Evolutionary conservation across 1,284 basidiomycete genomes (phyloP).

Genomic region (Tilletia setariae): DNA sequence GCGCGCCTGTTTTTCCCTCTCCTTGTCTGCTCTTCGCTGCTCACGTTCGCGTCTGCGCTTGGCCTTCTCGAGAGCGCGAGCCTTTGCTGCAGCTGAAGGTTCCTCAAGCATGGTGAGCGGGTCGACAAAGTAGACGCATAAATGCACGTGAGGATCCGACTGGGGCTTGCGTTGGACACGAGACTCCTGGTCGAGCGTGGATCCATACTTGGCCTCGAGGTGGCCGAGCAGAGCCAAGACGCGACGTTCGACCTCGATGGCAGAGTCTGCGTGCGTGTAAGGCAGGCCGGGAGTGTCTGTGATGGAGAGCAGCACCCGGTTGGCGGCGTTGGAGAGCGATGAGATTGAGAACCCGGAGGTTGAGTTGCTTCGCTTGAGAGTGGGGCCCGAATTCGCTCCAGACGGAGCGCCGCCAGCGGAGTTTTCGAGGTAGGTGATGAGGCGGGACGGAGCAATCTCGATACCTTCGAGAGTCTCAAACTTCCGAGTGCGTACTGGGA

Average conservation of each 20-base stretch:
- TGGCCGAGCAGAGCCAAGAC: constrained; percentile 5
- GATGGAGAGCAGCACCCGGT: constrained; percentile 13
- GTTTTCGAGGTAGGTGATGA: constrained; percentile 11
- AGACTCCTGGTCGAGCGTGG: constrained; percentile 14
- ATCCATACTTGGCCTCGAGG: constrained; percentile 9
- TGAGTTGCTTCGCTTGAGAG: not conserved
- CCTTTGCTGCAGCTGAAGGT: constrained; percentile 4
- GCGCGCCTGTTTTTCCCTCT: not conserved
- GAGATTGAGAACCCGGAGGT: constrained; percentile 8
- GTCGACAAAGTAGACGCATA: constrained; percentile 16
- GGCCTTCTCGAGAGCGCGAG: not conserved
- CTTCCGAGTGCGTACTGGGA: constrained; percentile 2
- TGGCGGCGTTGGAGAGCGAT: constrained; percentile 13
- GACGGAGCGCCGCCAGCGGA: not conserved
- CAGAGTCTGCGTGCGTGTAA: constrained; percentile 1
- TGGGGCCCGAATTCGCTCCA: not conserved
- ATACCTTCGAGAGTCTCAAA: constrained; percentile 14
- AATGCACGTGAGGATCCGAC: constrained; percentile 13
- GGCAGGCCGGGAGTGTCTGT: constrained; percentile 17
- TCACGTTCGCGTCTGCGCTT: constrained; percentile 6
- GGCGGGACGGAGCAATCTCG: constrained; percentile 11
- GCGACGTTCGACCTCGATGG: constrained; percentile 12
- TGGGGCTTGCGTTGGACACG: constrained; percentile 12
- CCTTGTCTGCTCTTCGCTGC: not conserved
- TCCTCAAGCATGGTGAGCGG: constrained; percentile 15